These are phyloP conservation scores for Lupinus albus DNA, from an alignment of 306 rosid species.

Conservation along the genomic window DNA sequence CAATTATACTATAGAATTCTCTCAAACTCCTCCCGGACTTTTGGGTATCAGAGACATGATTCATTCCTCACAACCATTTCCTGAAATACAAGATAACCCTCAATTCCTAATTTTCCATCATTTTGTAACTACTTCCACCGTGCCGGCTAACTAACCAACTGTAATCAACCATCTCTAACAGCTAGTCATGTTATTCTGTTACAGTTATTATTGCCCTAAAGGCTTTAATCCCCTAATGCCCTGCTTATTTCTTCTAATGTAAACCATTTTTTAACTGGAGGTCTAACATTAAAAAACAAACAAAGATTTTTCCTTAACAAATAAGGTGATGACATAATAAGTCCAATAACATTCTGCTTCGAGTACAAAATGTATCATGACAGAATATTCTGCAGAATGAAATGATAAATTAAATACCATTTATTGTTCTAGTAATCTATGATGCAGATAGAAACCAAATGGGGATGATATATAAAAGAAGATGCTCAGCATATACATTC, in stretches of 20 bases:
- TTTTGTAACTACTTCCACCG: neutral
- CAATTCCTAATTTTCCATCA: neutral
- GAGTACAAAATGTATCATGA: slow-evolving; percentile 11
- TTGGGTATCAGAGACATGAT: neutral
- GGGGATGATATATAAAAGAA: neutral
- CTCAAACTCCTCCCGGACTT: neutral
- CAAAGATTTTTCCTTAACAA: neutral
- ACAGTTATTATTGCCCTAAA: neutral
- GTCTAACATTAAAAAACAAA: slow-evolving; percentile 4
- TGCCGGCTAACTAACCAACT: neutral
- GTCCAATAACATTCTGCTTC: slow-evolving; percentile 1
- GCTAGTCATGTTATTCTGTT: neutral
- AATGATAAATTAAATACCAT: neutral
- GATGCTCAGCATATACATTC: neutral
- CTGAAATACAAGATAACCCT: neutral
- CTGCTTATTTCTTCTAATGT: neutral
- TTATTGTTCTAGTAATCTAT: neutral
- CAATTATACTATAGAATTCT: neutral
- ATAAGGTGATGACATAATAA: slow-evolving; percentile 20
- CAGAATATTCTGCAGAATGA: slow-evolving; percentile 14
- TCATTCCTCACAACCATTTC: neutral
- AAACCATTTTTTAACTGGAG: neutral
- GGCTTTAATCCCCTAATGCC: neutral
- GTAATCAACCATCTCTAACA: neutral
- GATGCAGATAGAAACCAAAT: neutral